Evolutionary conservation across 2,329 filamentous ascomycete genomes (phyloP), one percentile per base, ranked within the genome.

Genomic region (Beauveria rudraprayagi): DNA sequence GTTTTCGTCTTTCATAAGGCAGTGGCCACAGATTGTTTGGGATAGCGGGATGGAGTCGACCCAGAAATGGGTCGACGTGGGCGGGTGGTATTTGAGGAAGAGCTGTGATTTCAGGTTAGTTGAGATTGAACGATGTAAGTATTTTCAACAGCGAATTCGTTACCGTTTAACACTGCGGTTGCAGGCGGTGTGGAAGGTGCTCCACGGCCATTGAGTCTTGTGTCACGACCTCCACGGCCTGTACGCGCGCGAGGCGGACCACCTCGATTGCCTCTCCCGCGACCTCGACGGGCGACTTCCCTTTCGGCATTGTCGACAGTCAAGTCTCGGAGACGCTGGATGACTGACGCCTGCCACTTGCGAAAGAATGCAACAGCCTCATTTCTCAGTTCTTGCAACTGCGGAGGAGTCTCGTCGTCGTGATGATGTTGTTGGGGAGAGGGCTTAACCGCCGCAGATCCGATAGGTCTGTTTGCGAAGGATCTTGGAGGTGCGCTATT

Each of bases 281-380:
- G 67, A 53, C 60, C 40, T 10, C 60, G 60, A n/a, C 34, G 50
- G 9, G 44, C 16, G 19, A 34, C 2, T 2, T 61, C 44, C 5
- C 56, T 54, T n/a, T 61, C 60, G 4, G 30, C 4, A 9, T 28
- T 46, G 9, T 37, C 24, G 5, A 83, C 78, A 47, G 81, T 80
- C 19, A 92, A 80, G 41, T 94, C 88, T 19, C 85, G 83, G 26
- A 96, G 77, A 16, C 92, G 83, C 61, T 84, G 80, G 46, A 90
- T 76, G 10, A 96, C 83, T 14, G 79, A 78, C 6, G 84, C 80
- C 67, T 90, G 84, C 93, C 93, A 97, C 65, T 91, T 88, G 62
- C 89, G 85, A 70, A 93, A 96, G 70, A 88, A 86, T 7, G 80
- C 76, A 5, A 95, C 71, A 1, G 86, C 82, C 59, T 88, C 86